Evolutionary conservation across 768 basidiomycete genomes (phyloP).

Genomic region (Hortiboletus flavorubellus): DNA sequence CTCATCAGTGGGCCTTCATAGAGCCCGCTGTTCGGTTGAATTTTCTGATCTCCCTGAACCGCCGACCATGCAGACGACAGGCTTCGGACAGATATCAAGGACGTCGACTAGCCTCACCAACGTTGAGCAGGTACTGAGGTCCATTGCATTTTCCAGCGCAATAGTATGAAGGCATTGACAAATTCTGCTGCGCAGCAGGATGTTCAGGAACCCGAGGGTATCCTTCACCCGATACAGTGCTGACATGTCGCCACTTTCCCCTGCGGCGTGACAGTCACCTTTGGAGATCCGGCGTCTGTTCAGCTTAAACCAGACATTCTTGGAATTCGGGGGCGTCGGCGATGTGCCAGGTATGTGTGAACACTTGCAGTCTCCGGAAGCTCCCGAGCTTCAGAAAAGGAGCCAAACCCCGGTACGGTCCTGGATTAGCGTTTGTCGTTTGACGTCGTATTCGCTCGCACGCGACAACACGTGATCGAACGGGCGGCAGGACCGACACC

Average conservation of each 20-base stretch:
- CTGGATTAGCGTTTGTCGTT: too few species aligned
- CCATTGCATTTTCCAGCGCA: not conserved
- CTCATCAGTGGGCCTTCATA: slow-evolving; percentile 2
- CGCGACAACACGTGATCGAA: not conserved
- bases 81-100: not conserved
- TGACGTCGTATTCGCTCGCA: not conserved
- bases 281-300: not conserved
- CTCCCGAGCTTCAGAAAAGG: not conserved
- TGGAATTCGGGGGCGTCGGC: too few species aligned
- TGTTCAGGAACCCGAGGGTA: not conserved
- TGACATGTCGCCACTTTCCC: not conserved
- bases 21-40: not conserved
- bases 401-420: too few species aligned
- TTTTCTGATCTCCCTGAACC: not conserved
- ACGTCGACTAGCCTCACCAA: not conserved
- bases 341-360: not conserved
- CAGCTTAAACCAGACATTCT: not conserved
- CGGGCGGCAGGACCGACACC: too few species aligned
- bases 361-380: not conserved
- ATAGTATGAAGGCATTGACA: not conserved
- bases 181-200: not conserved
- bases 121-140: not conserved
- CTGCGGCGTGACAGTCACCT: not conserved
- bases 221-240: not conserved
- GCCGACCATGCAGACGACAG: not conserved